Conservation (phyloP, 306 rosid genomes). For the Vigna reflexopilosa region DNA sequence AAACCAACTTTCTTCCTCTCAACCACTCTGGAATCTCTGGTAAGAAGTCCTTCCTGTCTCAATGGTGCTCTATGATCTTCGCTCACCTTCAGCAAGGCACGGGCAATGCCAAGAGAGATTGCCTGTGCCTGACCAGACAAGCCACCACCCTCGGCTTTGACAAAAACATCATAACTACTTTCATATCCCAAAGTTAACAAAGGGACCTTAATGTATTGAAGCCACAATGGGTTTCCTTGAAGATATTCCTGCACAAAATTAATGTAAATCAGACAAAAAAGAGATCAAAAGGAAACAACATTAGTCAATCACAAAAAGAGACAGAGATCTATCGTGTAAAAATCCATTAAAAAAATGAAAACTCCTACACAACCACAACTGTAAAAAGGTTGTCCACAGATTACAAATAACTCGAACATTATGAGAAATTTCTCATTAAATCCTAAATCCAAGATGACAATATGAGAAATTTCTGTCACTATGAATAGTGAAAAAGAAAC, state of each 20-base stretch:
- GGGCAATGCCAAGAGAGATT: slow-evolving; percentile 92
- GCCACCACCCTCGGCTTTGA: slow-evolving; percentile 95
- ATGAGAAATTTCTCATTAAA: slow-evolving; percentile 17
- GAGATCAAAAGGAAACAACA: slow-evolving; percentile 24
- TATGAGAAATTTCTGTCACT: slow-evolving; percentile 8
- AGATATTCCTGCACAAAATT: slow-evolving; percentile 74
- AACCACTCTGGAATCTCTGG: slow-evolving; percentile 93
- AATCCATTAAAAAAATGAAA: not conserved
- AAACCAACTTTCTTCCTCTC: slow-evolving; percentile 98
- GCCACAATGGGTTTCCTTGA: slow-evolving; percentile 96
- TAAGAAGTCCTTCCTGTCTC: slow-evolving; percentile 86
- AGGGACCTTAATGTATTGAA: slow-evolving; percentile 82
- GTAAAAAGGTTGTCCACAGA: not conserved
- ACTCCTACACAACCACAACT: not conserved
- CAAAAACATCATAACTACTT: slow-evolving; percentile 81
- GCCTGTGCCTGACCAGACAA: slow-evolving; percentile 99
- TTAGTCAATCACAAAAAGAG: not conserved
- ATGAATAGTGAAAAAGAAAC: slow-evolving; percentile 17
- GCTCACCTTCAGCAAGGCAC: slow-evolving; percentile 88
- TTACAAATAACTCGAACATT: not conserved
- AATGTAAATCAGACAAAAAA: slow-evolving; percentile 28
- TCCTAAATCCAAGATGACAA: slow-evolving; percentile 30
- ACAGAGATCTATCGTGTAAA: not conserved
- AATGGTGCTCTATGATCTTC: slow-evolving; percentile 82
- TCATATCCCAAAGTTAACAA: slow-evolving; percentile 83